Evolutionary conservation across 2,329 filamentous ascomycete species (phyloP).

Genomic region (Alternaria brassicicola): DNA sequence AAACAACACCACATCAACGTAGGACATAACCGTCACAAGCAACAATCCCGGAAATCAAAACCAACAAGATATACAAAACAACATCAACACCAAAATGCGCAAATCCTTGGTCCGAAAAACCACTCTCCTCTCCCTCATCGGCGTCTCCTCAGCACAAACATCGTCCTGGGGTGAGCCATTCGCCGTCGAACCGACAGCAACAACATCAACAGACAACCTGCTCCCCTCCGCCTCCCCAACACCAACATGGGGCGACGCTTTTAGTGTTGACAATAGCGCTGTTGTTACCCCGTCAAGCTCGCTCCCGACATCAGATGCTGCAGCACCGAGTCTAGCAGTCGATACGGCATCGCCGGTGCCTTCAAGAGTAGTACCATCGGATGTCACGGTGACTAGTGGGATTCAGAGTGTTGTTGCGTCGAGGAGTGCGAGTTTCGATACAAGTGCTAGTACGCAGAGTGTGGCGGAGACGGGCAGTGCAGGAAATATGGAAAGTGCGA

Average conservation of each 20-base stretch:
- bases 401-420: conserved; percentile 4
- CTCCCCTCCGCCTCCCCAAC: background rate
- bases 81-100: conserved; percentile 17
- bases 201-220: conserved; percentile 12
- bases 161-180: conserved; percentile 24
- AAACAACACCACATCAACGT: too few relatives aligned
- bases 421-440: background rate
- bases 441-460: background rate
- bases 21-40: background rate
- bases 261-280: conserved; percentile 5
- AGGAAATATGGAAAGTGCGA: background rate
- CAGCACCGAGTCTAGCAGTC: background rate
- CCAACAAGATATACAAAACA: background rate
- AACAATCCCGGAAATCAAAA: background rate
- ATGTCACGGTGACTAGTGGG: conserved; percentile 3
- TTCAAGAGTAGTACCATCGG: background rate
- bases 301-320: background rate
- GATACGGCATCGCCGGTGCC: conserved; percentile 1
- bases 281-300: background rate
- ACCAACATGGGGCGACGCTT: conserved; percentile 13
- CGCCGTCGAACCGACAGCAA: conserved; percentile 19
- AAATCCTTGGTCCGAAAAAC: conserved; percentile 10
- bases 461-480: background rate
- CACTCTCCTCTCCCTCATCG: conserved; percentile 21
- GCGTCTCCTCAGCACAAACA: conserved; percentile 17